phyloP scores from a whole-genome alignment of 2,329 filamentous ascomycete genomes.

The Botrytis cinerea region DNA sequence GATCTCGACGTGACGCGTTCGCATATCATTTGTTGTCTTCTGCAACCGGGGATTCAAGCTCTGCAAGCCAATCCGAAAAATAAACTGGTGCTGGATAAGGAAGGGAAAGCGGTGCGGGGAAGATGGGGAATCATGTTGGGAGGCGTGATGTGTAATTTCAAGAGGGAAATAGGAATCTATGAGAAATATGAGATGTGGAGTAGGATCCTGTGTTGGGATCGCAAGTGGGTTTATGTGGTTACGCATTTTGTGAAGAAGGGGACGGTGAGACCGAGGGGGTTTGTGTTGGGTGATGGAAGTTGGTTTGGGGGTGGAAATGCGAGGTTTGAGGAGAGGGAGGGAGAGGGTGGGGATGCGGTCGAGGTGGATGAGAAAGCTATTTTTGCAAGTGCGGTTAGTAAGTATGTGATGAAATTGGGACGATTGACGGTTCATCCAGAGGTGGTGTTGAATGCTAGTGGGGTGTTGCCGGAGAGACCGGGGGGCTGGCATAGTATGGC shows the following conservation, averaged over 20 bases:
- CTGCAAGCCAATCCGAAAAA: slow-evolving; percentile 52
- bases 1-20: slow-evolving; percentile 75
- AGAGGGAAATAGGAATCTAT: slow-evolving; percentile 70
- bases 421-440: slow-evolving; percentile 84
- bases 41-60: slow-evolving; percentile 58
- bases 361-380: slow-evolving; percentile 62
- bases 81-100: slow-evolving; percentile 48
- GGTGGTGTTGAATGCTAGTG: slow-evolving; percentile 68
- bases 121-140: slow-evolving; percentile 67
- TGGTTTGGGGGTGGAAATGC: slow-evolving; percentile 45
- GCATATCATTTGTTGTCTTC: slow-evolving; percentile 72
- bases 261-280: slow-evolving; percentile 56
- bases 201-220: slow-evolving; percentile 71
- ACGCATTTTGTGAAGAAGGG: slow-evolving; percentile 71
- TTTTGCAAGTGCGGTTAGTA: slow-evolving; percentile 71
- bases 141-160: slow-evolving; percentile 72
- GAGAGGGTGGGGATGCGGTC: slow-evolving; percentile 39
- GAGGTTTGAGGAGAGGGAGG: slow-evolving; percentile 46
- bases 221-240: slow-evolving; percentile 78
- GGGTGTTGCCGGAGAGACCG: slow-evolving; percentile 73
- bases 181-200: slow-evolving; percentile 73
- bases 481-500: slow-evolving; percentile 58
- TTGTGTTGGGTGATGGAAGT: slow-evolving; percentile 43
- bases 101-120: slow-evolving; percentile 53
- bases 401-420: slow-evolving; percentile 82